Evolutionary conservation across 495 filamentous ascomycete genomes (phyloP).

Genomic region (Xylaria flabelliformis): DNA sequence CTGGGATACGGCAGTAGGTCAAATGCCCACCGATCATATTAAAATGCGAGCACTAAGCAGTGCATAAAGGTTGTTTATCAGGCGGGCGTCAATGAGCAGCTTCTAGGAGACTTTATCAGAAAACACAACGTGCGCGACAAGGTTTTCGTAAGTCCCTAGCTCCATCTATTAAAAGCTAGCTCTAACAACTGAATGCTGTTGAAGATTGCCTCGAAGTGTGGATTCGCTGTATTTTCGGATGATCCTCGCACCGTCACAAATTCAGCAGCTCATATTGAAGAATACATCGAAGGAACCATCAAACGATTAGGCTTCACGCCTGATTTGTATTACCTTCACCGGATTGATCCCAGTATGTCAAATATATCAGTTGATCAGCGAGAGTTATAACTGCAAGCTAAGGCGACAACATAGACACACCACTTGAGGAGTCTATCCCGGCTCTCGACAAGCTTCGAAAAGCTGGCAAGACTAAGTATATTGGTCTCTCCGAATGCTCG

Average conservation of each 20-base stretch:
- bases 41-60: background rate
- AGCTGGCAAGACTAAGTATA: background rate
- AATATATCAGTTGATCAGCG: background rate
- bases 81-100: conserved; percentile 57
- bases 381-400: background rate
- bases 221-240: background rate
- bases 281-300: conserved; percentile 60
- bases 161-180: background rate
- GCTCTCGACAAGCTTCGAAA: background rate
- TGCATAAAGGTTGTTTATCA: conserved; percentile 52
- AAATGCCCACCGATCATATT: background rate
- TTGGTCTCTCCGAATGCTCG: background rate
- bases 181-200: background rate
- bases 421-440: background rate
- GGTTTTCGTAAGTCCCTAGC: background rate
- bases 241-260: conserved; percentile 52
- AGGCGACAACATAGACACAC: background rate
- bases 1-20: background rate
- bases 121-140: conserved; percentile 49
- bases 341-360: background rate
- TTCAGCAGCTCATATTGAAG: conserved; percentile 56
- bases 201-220: background rate
- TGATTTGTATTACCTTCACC: conserved; percentile 41
- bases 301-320: conserved; percentile 58
- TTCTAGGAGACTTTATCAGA: conserved; percentile 59